Conservation (phyloP, 306 rosid species). For the Begonia fuchsioides region DNA sequence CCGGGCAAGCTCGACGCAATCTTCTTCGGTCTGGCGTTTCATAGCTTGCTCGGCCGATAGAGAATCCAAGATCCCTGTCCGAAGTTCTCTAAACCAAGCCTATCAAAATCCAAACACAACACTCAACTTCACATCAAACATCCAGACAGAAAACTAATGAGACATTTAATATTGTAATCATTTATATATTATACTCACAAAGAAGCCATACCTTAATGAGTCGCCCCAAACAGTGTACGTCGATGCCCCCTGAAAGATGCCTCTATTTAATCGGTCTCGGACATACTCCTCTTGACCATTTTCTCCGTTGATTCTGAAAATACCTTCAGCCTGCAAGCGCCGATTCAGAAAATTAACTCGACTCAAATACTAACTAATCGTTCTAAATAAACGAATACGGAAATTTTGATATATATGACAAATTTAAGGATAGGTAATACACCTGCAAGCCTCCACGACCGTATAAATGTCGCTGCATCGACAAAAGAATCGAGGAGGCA, state of each 20-base stretch:
- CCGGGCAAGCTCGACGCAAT: constrained; percentile 46
- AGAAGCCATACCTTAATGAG: constrained; percentile 58
- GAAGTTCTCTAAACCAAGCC: constrained; percentile 97
- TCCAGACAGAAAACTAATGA: too few species aligned
- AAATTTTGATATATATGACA: not conserved
- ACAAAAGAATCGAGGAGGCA: constrained; percentile 37
- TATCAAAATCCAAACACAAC: constrained; percentile 6
- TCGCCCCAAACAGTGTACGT: constrained; percentile 80
- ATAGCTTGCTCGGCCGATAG: constrained; percentile 59
- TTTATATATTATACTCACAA: too few species aligned
- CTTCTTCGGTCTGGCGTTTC: constrained; percentile 68
- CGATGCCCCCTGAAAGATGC: constrained; percentile 63
- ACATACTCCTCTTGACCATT: constrained; percentile 77
- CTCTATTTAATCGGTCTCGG: constrained; percentile 62
- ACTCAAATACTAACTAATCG: not conserved
- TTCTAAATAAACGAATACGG: not conserved
- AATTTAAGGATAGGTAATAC: constrained; percentile 1
- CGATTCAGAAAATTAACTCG: constrained; percentile 9
- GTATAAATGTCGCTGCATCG: constrained; percentile 65
- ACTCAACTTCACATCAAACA: too few species aligned
- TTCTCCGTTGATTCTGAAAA: constrained; percentile 73
- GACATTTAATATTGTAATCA: too few species aligned
- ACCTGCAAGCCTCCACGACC: constrained; percentile 82
- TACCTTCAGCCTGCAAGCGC: constrained; percentile 63
- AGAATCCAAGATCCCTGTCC: constrained; percentile 55